A percentile compares a stretch with the other conserved stretches of the same genome.
Evolutionary conservation across 805 yeast species (phyloP).

Genomic region (Kodamaea sagamina): DNA sequence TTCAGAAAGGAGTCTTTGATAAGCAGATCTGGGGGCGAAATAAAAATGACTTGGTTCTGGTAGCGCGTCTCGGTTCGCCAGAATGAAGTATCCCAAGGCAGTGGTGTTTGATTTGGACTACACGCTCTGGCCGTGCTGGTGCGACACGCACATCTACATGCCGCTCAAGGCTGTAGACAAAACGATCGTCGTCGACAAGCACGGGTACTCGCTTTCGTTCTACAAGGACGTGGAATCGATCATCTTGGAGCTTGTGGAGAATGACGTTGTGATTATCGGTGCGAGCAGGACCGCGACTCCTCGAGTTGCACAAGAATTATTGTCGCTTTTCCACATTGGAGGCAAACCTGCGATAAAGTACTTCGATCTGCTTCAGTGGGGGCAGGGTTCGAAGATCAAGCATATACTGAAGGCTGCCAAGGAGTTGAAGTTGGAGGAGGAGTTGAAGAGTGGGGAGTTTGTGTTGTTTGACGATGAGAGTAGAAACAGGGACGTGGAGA

Average conservation of each 20-base stretch:
- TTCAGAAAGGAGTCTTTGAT: slow-evolving; percentile 8
- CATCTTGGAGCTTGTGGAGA: slow-evolving; percentile 49
- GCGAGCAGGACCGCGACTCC: slow-evolving; percentile 86
- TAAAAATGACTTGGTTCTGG: background rate
- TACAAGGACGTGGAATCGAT: slow-evolving; percentile 71
- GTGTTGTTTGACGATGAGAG: slow-evolving; percentile 76
- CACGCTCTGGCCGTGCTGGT: slow-evolving; percentile 84
- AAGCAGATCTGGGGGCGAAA: slow-evolving; percentile 8
- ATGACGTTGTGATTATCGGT: slow-evolving; percentile 55
- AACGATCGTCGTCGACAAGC: slow-evolving; percentile 48
- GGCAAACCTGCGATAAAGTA: slow-evolving; percentile 51
- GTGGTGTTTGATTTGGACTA: slow-evolving; percentile 77
- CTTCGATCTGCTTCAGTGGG: slow-evolving; percentile 69
- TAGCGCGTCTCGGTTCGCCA: slow-evolving; percentile 8
- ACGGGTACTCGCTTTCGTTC: slow-evolving; percentile 57
- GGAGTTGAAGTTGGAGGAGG: slow-evolving; percentile 47
- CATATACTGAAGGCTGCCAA: slow-evolving; percentile 56
- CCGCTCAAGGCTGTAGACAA: slow-evolving; percentile 40
- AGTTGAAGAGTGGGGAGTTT: slow-evolving; percentile 43
- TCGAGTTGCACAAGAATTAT: slow-evolving; percentile 65
- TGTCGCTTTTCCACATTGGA: slow-evolving; percentile 54
- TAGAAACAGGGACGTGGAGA: slow-evolving; percentile 74
- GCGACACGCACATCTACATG: slow-evolving; percentile 68
- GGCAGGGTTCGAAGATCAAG: slow-evolving; percentile 58
- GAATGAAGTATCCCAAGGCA: slow-evolving; percentile 35